Conservation (phyloP, 352 stramenopile species). For the Nothophytophthora sp. region DNA sequence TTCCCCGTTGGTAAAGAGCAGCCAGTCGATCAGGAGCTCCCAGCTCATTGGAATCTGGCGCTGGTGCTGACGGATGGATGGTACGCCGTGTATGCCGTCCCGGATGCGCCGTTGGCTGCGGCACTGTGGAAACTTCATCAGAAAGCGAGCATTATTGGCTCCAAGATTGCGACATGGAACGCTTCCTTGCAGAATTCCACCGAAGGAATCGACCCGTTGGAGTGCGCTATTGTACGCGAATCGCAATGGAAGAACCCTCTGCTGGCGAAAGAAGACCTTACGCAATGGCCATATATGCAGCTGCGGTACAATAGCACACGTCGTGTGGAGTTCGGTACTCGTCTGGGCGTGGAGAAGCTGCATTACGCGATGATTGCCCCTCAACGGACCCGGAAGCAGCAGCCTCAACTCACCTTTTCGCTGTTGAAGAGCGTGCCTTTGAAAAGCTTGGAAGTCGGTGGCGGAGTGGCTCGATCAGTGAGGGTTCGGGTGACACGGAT, state of each 20-base stretch:
- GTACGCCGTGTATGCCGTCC: conserved; percentile 67
- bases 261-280: conserved; percentile 46
- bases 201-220: conserved; percentile 68
- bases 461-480: conserved; percentile 64
- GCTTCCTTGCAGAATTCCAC: conserved; percentile 56
- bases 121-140: conserved; percentile 50
- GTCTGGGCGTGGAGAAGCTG: conserved; percentile 51
- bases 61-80: conserved; percentile 75
- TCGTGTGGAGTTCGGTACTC: conserved; percentile 37
- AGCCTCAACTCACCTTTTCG: conserved; percentile 36
- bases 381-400: conserved; percentile 7
- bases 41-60: conserved; percentile 53
- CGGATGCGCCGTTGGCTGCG: conserved; percentile 40
- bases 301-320: conserved; percentile 75
- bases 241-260: conserved; percentile 49
- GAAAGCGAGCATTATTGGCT: conserved; percentile 42
- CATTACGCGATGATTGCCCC: conserved; percentile 9
- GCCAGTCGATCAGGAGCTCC: conserved; percentile 38
- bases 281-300: conserved; percentile 58
- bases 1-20: conserved; percentile 30
- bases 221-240: conserved; percentile 47
- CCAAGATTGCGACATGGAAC: conserved; percentile 74
- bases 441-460: conserved; percentile 56
- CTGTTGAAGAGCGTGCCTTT: conserved; percentile 71
- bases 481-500: conserved; percentile 49